phyloP scores from a whole-genome alignment of 768 basidiomycete species.

The Dioszegia crocea region DNA sequence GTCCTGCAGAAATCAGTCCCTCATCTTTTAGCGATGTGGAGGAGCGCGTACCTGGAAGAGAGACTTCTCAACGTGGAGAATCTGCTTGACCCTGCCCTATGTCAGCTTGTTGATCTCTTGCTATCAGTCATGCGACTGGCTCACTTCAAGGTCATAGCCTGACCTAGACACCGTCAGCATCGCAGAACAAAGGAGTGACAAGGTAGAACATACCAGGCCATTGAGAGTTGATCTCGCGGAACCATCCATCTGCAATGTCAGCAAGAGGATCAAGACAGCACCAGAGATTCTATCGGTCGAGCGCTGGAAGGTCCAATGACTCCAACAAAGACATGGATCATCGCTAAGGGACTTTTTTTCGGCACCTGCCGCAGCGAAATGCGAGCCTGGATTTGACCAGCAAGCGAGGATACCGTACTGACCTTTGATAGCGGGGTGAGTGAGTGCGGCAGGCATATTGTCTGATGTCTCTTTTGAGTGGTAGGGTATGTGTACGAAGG shows the following conservation, averaged over 20 bases:
- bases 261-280: not conserved
- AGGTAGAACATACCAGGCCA: slow-evolving; percentile 61
- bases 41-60: slow-evolving; percentile 65
- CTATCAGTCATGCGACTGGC: slow-evolving; percentile 1
- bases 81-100: slow-evolving; percentile 68
- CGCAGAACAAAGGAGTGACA: slow-evolving; percentile 13
- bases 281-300: no score
- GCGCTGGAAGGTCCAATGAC: no score
- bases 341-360: no score
- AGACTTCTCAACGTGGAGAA: slow-evolving; percentile 89
- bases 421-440: slow-evolving; percentile 51
- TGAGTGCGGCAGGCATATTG: slow-evolving; percentile 32
- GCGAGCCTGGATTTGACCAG: not conserved
- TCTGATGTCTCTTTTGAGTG: not conserved
- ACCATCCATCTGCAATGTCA: slow-evolving; percentile 73
- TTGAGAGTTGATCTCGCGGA: slow-evolving; percentile 87
- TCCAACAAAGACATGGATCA: no score
- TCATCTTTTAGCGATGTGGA: not conserved
- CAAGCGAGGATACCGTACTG: slow-evolving; percentile 10
- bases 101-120: not conserved
- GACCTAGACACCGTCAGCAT: slow-evolving; percentile 54
- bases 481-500: not conserved
- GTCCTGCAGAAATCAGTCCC: slow-evolving; percentile 53
- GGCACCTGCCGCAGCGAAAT: no score
- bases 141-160: slow-evolving; percentile 86